Base-by-base conservation (phyloP, 2,329 filamentous ascomycete species). In the Chalaropsis thielavioides region DNA sequence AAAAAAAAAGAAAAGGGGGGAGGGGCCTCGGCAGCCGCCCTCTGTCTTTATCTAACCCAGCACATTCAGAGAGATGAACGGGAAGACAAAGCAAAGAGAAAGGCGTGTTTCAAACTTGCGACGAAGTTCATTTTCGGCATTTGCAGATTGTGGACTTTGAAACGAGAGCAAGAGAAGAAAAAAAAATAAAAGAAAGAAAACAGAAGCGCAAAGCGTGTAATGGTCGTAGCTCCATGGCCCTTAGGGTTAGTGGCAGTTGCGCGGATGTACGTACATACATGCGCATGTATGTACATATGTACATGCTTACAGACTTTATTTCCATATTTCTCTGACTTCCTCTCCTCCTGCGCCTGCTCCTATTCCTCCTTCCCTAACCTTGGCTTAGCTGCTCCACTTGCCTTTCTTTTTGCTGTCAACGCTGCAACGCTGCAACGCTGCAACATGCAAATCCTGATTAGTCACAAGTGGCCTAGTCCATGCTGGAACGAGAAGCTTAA, bases 401-500 rank as follows among this genome's bases (percentile, higher is more conserved):
- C n/a, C n/a, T n/a, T 31, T 31, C 6, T 31, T 31, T 31, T 31
- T 31, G 3, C 31, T 31, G 2, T 31, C n/a, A n/a, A n/a, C n/a
- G n/a, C n/a, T n/a, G n/a, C n/a, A n/a, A n/a, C n/a, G n/a, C n/a
- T n/a, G n/a, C 24, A 56, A 56, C 15, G 51, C 51, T 31, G 24
- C 15, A 56, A 56, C 27, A 35, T n/a, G 51, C 27, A 22, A 56
- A 56, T n/a, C 51, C 27, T 56, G 15, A 31, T 56, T 38, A 35
- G 51, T 13, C 17, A 56, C 13, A 38, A 56, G 6, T n/a, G 24
- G 51, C 13, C 51, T 56, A 56, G 31, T 56, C 51, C 51, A 31
- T 31, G 51, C 27, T 56, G 51, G 13, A 56, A n/a, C 51, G 51
- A 56, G 51, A 56, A 56, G 51, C 51, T 56, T 56, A 56, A n/a